Evolutionary conservation across 2,329 filamentous ascomycete genomes (phyloP).

Genomic region (Aspergillus nomiae): DNA sequence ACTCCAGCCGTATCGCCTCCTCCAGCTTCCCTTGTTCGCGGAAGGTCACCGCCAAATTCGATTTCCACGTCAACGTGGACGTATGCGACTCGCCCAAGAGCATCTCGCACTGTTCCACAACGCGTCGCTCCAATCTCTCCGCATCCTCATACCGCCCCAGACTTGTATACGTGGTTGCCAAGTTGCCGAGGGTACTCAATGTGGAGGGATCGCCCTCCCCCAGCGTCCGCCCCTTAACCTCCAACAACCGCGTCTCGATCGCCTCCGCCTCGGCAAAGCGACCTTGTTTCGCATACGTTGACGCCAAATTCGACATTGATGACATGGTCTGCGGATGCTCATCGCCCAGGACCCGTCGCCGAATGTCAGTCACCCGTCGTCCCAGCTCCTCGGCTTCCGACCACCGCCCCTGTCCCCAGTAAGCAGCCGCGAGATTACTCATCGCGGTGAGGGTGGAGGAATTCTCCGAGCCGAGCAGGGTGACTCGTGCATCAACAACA

Average conservation of each 20-base stretch:
- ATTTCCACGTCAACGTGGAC: constrained; percentile 8
- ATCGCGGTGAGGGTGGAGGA: constrained; percentile 8
- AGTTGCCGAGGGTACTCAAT: constrained; percentile 10
- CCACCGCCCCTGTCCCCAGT: constrained; percentile 13
- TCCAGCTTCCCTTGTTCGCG: constrained; percentile 12
- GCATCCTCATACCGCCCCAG: constrained; percentile 11
- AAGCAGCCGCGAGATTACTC: constrained; percentile 10
- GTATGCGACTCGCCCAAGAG: constrained; percentile 4
- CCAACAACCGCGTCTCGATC: constrained; percentile 3
- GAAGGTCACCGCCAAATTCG: constrained; percentile 8
- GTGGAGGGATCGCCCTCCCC: constrained; percentile 9
- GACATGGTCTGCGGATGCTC: constrained; percentile 11
- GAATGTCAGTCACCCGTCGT: not conserved
- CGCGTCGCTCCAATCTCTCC: constrained; percentile 6
- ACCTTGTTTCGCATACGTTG: constrained; percentile 9
- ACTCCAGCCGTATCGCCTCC: constrained; percentile 7
- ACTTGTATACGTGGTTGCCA: constrained; percentile 10
- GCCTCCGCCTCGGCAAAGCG: constrained; percentile 5
- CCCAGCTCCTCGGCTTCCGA: constrained; percentile 7
- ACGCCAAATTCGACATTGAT: constrained; percentile 13
- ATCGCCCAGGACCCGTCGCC: constrained; percentile 1
- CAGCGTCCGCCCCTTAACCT: constrained; percentile 2
- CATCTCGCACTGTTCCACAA: constrained; percentile 3
- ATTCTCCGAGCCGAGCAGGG: not conserved
- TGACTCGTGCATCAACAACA: constrained; percentile 4